Base-by-base conservation (phyloP, 2,329 filamentous ascomycete genomes). In the Phaeosphaeriaceae sp. region DNA sequence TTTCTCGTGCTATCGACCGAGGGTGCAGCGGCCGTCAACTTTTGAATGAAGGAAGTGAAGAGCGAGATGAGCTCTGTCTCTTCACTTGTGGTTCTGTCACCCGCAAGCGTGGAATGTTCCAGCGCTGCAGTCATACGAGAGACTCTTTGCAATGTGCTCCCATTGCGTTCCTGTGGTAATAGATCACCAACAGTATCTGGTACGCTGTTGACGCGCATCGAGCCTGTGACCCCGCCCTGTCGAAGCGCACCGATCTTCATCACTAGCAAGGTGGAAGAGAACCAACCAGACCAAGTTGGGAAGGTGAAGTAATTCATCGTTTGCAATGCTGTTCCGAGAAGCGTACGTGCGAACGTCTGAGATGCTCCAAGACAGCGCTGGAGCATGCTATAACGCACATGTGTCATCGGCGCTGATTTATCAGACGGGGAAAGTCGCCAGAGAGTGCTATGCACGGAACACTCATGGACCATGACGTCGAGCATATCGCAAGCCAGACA, bases 391-490 rank as follows among this genome's bases (percentile, higher is more conserved):
- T 60, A 19, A 44, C 57, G 49, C 5, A 25, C 36, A 24, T 41
- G 19, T 7, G 52, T 41, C 20, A 45, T 54, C 3, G 53, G 20
- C 9, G 51, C 6, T 10, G 24, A 7, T 48, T 20, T n/a, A 33
- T 27, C 33, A 25, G 25, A n/a, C 6, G 27, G 20, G 2, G 51
- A n/a, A 3, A 27, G 17, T 7, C 45, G 55, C 69, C 66, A 70
- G n/a, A 71, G 56, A 3, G 53, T 51, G 17, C 45, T 51, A 48
- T 71, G 66, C 2, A 71, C 48, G 22, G 61, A 60, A 53, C 61
- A 66, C 54, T 71, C 67, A 36, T 68, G 46, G 21, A 70, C 64
- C 62, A 62, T 65, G 3, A 70, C 62, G 10, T 59, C 49, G 7
- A 67, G 45, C 7, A 56, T 44, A 27, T 54, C 42, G 27, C 25